Evolutionary conservation across 2,329 filamentous ascomycete species (phyloP), one percentile per base, ranked within the genome.

Genomic region (Hymenotorrendiella dingleyae): DNA sequence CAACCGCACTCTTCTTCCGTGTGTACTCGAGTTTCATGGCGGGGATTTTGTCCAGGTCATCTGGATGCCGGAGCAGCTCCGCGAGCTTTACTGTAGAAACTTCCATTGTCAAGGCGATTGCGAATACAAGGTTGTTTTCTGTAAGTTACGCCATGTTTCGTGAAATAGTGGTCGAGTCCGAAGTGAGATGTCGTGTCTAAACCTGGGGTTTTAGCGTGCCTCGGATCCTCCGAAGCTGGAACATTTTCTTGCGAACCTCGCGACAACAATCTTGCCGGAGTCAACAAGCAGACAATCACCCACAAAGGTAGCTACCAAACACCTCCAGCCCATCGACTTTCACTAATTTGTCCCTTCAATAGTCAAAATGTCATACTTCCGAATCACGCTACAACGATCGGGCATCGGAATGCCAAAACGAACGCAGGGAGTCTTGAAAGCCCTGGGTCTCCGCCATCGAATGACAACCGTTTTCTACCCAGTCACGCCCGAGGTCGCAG

Each of bases 41-140:
- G 40, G 82, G 73, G 59, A 98, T 91, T 73, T 96, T 97, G 71
- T 98, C 93, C 54, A 98, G 82, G 67, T 98, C 93, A 63, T 98
- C 93, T 3, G 93, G 88, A 62, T 95, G 89, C 59, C 89, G 87
- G 54, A 98, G 82, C 49, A 97, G 80, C 72, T 97, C 91, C 54
- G 89, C 80, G 64, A 98, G 82, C 72, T 90, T 90, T 36, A 60
- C 48, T 22, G 54, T 56, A 28, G 61, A 61, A 45, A 53, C 58
- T 24, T 62, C 61, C 57, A 63, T 62, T 10, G 48, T 58, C 45
- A 55, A 58, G 33, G 47, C 50, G 46, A 27, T 23, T 41, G 33
- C 36, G 35, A 42, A n/a, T 42, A 21, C 33, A 34, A 42, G 33
- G 24, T 36, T 30, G 30, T 27, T 26, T 45, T 29, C 36, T 24